Base-by-base conservation (phyloP, 2,329 filamentous ascomycete species). In the Xylaria multiplex region DNA sequence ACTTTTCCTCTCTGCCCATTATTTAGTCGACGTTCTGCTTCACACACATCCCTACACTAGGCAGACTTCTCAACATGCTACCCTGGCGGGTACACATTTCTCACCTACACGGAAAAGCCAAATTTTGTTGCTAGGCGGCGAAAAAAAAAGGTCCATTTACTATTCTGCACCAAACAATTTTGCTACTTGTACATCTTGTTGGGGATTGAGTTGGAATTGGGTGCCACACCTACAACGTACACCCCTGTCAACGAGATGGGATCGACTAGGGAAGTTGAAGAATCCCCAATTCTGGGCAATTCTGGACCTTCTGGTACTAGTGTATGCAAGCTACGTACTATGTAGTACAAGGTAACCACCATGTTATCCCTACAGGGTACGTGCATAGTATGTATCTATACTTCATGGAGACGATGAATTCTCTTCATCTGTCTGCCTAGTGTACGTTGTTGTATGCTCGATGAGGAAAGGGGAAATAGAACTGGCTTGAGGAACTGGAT, bases 191-290 rank as follows among this genome's bases (percentile, higher is more conserved):
- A 70, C 66, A 70, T 75, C 73, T 78, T 77, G 76, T 78, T 77
- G 76, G 76, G 76, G 72, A 75, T 80, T 79, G 78, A 77, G 78
- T 79, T 79, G 77, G 65, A 80, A 77, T 81, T 82, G 79, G 80
- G 80, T 80, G 67, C 72, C 67, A 73, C 70, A 71, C 70, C 54
- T 55, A 16, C 48, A 16, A 62, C 54, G 7, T 6, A 37, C 40
- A 53, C 35, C 64, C 67, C 64, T 66, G 61, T 45, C 30, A 1
- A 37, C 3, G 30, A 37, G 40, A 45, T 24, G n/a, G 19, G 46
- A 56, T 37, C 16, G 22, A 40, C 43, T 11, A 64, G 60, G 49
- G 49, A 7, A 11, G 45, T 42, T 30, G 52, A 48, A 48, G 32
- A 56, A 42, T 40, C 43, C 6, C 43, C 19, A 19, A 19, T 19